Evolutionary conservation across 331 rosid species (phyloP).

Genomic region (Acacia concinna): DNA sequence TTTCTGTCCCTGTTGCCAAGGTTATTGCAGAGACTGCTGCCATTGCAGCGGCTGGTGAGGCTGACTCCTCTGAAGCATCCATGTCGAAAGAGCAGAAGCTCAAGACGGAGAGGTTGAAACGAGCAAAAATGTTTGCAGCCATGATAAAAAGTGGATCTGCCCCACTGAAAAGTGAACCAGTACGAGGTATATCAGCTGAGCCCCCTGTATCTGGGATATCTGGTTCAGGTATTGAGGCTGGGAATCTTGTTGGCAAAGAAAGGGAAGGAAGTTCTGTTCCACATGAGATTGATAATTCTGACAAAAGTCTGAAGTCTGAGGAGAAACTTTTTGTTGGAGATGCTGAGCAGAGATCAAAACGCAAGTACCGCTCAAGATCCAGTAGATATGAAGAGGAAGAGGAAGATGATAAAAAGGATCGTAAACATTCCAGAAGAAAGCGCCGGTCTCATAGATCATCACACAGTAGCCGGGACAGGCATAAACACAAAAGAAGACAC

Average conservation of each 20-base stretch:
- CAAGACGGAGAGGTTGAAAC: slow-evolving; percentile 84
- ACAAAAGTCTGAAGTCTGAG: slow-evolving; percentile 42
- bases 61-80: slow-evolving; percentile 78
- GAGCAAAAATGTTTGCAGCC: slow-evolving; percentile 83
- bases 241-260: slow-evolving; percentile 50
- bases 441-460: slow-evolving; percentile 61
- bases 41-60: slow-evolving; percentile 68
- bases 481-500: slow-evolving; percentile 57
- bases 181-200: slow-evolving; percentile 52
- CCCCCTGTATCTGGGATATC: slow-evolving; percentile 63
- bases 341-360: slow-evolving; percentile 56
- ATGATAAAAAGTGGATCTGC: slow-evolving; percentile 67
- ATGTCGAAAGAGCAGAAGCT: slow-evolving; percentile 74
- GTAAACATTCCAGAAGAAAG: slow-evolving; percentile 57
- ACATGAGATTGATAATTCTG: slow-evolving; percentile 46
- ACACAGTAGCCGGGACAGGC: slow-evolving; percentile 47
- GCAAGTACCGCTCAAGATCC: slow-evolving; percentile 61
- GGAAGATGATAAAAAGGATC: slow-evolving; percentile 37
- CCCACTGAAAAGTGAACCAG: slow-evolving; percentile 49
- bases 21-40: slow-evolving; percentile 65
- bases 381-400: slow-evolving; percentile 46
- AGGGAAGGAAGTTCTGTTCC: slow-evolving; percentile 76
- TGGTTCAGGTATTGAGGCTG: slow-evolving; percentile 49
- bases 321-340: slow-evolving; percentile 40
- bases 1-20: slow-evolving; percentile 55